Evolutionary conservation across 768 basidiomycete genomes (phyloP), one percentile per base, ranked within the genome.

Genomic region (Mycena kentingensis): DNA sequence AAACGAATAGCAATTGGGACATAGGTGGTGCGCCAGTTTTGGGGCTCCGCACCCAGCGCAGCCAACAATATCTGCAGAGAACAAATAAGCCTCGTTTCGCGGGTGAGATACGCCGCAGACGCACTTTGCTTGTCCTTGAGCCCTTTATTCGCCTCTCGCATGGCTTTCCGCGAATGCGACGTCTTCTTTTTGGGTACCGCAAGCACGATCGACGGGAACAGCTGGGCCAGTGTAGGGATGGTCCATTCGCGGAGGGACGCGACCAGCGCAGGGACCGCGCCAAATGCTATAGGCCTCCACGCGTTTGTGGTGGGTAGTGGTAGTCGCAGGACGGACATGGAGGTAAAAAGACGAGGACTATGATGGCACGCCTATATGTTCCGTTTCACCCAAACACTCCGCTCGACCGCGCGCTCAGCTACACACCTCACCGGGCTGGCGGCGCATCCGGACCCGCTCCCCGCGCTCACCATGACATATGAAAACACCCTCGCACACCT

Each of bases 111-210:
- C 22, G 45, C 1, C 27, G 16, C 19, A 10, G 7, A 71, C 84
- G 55, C 63, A 93, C 96, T 93, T 54, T 85, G 85, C 69, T 93
- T 95, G 71, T 98, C 94, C 69, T 94, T 92, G 63, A 97, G 73
- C 1, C 94, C 93, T 70, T 98, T 98, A 70, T 94, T 93, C 15
- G 94, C 88, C 57, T 84, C 85, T 35, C 95, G 80, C 93, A 96
- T 96, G n/a, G 87, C 81, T 70, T 98, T 98, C 46, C 90, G 79
- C 19, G 92, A 93, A 71, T 98, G 94, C 0, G 94, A 93, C 11
- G 85, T 80, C 72, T 95, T 95, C 68, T 87, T 88, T 73, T 98
- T 98, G 22, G 96, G 96, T 2, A 96, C 96, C 22, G 94, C 93
- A 36, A 93, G 81, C 18, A 98, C 74, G 67, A 95, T 84, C 1